Conservation (phyloP, 345 rosid species). For the Noccaea caerulescens region DNA sequence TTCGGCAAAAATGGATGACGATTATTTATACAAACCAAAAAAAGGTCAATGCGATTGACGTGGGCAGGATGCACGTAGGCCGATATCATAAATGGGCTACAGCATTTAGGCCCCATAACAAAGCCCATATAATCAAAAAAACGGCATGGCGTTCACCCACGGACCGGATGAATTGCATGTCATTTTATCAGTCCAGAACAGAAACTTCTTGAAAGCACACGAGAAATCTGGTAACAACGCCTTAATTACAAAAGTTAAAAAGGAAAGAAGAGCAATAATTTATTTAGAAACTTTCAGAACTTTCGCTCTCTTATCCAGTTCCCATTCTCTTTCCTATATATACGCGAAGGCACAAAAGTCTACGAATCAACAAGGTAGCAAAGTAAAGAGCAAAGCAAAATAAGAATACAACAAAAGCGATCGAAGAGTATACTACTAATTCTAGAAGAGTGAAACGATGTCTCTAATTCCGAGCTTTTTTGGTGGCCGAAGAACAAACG, state of each 20-base stretch:
- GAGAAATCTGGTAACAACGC: not conserved
- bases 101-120: too few relatives aligned
- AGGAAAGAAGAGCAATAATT: not conserved
- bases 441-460: constrained; percentile 19
- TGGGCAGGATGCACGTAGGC: too few relatives aligned
- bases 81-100: too few relatives aligned
- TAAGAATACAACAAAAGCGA: not conserved
- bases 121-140: not conserved
- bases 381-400: not conserved
- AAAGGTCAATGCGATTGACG: too few relatives aligned
- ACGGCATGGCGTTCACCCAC: constrained; percentile 1
- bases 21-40: too few relatives aligned
- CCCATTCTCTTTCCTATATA: not conserved
- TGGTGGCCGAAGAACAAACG: constrained; percentile 40
- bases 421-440: too few relatives aligned
- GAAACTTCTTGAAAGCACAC: constrained; percentile 29
- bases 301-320: not conserved
- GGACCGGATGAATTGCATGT: not conserved
- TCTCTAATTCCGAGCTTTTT: constrained; percentile 42
- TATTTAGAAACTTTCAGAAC: constrained; percentile 23
- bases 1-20: too few relatives aligned
- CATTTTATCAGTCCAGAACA: not conserved
- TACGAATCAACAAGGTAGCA: not conserved
- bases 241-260: not conserved
- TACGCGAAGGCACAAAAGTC: not conserved